A percentile compares a stretch with the other conserved stretches of the same genome.
Evolutionary conservation across 2,329 filamentous ascomycete species (phyloP).

Genomic region (Incumbomyces lentus): DNA sequence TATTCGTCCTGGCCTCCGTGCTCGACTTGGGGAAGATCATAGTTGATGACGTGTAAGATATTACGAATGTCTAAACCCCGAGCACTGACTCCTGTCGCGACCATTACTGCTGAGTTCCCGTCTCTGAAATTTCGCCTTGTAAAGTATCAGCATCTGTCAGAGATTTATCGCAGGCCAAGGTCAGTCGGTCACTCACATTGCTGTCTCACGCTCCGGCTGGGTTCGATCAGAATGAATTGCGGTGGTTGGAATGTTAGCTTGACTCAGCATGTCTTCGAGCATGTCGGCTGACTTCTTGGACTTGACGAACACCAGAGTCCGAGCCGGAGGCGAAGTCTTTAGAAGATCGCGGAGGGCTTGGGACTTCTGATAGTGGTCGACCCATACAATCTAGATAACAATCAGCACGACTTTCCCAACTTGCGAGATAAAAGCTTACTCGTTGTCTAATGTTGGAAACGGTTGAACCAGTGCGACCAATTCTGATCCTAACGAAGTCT

Average conservation of each 20-base stretch:
- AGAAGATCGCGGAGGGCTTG: conserved; percentile 63
- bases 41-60: conserved; percentile 88
- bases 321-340: conserved; percentile 55
- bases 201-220: conserved; percentile 83
- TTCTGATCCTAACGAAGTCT: conserved; percentile 67
- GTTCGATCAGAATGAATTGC: conserved; percentile 83
- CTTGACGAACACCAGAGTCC: conserved; percentile 88
- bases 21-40: conserved; percentile 62
- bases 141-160: conserved; percentile 12
- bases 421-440: conserved; percentile 26
- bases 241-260: conserved; percentile 66
- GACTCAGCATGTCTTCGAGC: conserved; percentile 79
- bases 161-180: neutral
- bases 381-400: conserved; percentile 47
- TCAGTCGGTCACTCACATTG: conserved; percentile 49
- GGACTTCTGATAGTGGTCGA: conserved; percentile 58
- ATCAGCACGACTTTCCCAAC: conserved; percentile 9
- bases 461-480: conserved; percentile 76
- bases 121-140: conserved; percentile 61
- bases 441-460: conserved; percentile 74
- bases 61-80: conserved; percentile 72
- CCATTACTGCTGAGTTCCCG: conserved; percentile 65
- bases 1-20: conserved; percentile 92
- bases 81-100: conserved; percentile 76
- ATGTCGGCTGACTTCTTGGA: conserved; percentile 67